Conservation (phyloP, 805 yeast genomes). For the Candida vartiovaarae region DNA sequence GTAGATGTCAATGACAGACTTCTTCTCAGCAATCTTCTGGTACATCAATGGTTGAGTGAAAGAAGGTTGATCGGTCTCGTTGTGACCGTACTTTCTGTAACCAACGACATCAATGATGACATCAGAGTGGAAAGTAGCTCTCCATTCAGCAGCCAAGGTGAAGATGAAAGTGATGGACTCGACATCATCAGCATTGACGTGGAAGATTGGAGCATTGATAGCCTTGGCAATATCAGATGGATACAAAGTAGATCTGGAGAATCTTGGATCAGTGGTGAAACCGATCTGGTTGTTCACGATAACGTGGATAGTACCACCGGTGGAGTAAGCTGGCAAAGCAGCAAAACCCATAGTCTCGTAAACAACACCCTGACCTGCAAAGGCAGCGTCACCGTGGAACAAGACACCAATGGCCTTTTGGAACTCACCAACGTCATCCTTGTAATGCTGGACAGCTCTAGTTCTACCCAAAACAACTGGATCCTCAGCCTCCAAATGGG, state of each 20-base stretch:
- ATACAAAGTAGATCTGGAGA: constrained; percentile 95
- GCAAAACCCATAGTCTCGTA: constrained; percentile 97
- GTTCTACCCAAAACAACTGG: constrained; percentile 98
- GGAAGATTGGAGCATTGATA: constrained; percentile 97
- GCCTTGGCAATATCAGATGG: constrained; percentile 97
- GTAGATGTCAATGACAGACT: constrained; percentile 83
- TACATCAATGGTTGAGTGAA: constrained; percentile 99
- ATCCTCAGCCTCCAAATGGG: constrained; percentile 98
- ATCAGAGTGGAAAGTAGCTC: constrained; percentile 93
- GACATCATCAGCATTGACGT: constrained; percentile 96
- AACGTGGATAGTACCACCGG: constrained; percentile 97
- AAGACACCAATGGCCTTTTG: constrained; percentile 86
- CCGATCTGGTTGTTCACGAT: constrained; percentile 98
- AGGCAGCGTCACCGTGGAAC: constrained; percentile 99
- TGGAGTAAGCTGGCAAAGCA: constrained; percentile 86
- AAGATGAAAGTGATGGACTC: constrained; percentile 89
- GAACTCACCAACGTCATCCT: constrained; percentile 75
- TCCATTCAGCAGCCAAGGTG: constrained; percentile 98
- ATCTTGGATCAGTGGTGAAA: constrained; percentile 97
- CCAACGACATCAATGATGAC: constrained; percentile 96
- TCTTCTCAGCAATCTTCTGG: constrained; percentile 81
- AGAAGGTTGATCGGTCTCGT: constrained; percentile 98
- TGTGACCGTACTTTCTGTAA: constrained; percentile 98
- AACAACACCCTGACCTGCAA: constrained; percentile 98
- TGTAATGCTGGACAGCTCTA: constrained; percentile 89